These are phyloP conservation scores for Epichloe aotearoae DNA, from an alignment of 2,329 filamentous ascomycete species.

Conservation along the genomic window DNA sequence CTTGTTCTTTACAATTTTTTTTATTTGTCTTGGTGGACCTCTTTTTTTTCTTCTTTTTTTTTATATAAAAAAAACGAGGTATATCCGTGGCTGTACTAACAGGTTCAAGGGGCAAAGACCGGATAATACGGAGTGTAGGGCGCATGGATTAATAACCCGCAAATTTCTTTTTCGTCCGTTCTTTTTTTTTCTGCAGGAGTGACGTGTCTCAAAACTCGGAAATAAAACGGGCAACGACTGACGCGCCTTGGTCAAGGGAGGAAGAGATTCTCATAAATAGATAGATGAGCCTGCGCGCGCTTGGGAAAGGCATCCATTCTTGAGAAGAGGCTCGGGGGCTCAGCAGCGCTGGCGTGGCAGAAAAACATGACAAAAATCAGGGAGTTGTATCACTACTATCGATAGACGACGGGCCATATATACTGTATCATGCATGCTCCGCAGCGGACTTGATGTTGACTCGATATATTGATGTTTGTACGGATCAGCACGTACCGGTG, in stretches of 20 bases:
- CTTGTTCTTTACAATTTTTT: background rate
- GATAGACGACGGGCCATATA: slow-evolving; percentile 14
- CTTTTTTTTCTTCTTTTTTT: background rate
- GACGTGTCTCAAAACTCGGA: background rate
- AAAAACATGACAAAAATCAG: slow-evolving; percentile 7
- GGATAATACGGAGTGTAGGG: slow-evolving; percentile 1
- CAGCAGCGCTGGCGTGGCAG: slow-evolving; percentile 4
- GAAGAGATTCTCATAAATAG: background rate
- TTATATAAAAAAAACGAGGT: background rate
- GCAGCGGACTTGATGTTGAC: too few species aligned
- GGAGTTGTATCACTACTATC: slow-evolving; percentile 14
- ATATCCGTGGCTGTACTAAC: slow-evolving; percentile 3
- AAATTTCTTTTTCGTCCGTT: background rate
- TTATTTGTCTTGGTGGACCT: background rate
- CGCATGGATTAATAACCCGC: background rate
- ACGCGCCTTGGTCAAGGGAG: background rate
- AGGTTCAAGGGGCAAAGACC: slow-evolving; percentile 1
- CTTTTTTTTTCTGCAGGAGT: background rate
- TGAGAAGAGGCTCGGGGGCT: too few species aligned
- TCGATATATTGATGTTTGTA: too few species aligned
- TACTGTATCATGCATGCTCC: background rate
- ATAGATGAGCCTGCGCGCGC: background rate
- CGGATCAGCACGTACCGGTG: too few species aligned
- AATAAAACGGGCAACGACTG: background rate
- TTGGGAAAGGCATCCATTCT: background rate